Base-by-base conservation (phyloP, 2,329 filamentous ascomycete genomes). In the Ceratocystis cubensis region DNA sequence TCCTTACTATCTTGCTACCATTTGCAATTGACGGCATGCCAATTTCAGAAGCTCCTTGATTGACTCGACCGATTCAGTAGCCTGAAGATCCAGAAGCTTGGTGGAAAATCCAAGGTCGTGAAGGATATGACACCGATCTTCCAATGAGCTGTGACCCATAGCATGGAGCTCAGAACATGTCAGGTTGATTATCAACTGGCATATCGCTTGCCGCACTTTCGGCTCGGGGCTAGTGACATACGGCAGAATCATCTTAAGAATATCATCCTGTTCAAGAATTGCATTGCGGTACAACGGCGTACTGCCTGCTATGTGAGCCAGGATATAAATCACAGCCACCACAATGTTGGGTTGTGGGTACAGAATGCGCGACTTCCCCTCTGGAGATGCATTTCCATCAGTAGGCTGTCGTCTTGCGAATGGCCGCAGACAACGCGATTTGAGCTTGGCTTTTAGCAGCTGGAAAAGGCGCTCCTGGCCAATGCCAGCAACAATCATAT, bases 231-330 rank as follows among this genome's bases (percentile, higher is more conserved):
- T 89, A 59, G 79, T 82, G 71, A 94, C 88, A 66, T 96, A 86
- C 17, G 84, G 83, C 7, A 87, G 82, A 61, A 96, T 79, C 61
- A 88, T 82, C 71, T 83, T 85, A 68, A 97, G 80, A 3, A 97
- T 79, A 13, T 88, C 83, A 1, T 84, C 87, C 74, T 96, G 91
- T 2, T 85, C 81, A 64, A 95, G 84, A 10, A 96, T 80, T 17
- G 90, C 77, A 72, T 92, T 86, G 66, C 91, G 85, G 75, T 96
- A 91, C 37, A 84, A 82, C 2, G 91, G 85, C 13, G 86, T 80
- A 70, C 90, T 90, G 8, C 92, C 93, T 20, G 91, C 91, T 71
- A 97, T 85, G 76, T 97, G 91, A 15, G 94, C 87, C 62, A 97
- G 80, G 66, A 96, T 86, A 73, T 86, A 94, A 33, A 91, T 84